Evolutionary conservation across 2,329 filamentous ascomycete genomes (phyloP).

Genomic region (Colletotrichum falcatum): DNA sequence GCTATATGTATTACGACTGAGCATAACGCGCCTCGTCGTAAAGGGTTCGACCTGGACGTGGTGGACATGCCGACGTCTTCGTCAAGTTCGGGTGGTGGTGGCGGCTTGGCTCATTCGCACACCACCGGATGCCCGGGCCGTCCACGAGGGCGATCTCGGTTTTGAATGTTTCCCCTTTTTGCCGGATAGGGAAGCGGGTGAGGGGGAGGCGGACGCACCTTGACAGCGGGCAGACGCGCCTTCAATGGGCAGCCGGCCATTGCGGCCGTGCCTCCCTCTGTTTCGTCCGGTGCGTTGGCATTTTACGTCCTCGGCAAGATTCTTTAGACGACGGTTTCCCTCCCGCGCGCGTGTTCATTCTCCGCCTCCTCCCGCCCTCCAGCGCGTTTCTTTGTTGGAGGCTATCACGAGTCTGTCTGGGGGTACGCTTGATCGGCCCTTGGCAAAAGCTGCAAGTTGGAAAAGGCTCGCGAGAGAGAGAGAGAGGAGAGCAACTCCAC

Average conservation of each 20-base stretch:
- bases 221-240: no score
- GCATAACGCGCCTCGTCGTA: background rate
- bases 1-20: background rate
- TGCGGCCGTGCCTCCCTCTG: background rate
- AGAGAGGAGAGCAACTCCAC: no score
- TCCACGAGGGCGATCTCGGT: background rate
- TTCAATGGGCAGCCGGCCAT: background rate
- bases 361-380: background rate
- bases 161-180: background rate
- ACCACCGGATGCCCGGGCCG: background rate
- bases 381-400: background rate
- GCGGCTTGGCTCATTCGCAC: background rate
- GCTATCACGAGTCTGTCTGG: background rate
- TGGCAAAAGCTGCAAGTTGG: conserved; percentile 33
- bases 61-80: background rate
- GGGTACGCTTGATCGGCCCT: conserved; percentile 10
- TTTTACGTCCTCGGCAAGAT: background rate
- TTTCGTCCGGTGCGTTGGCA: background rate
- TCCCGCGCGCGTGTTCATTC: background rate
- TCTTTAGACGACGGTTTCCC: background rate
- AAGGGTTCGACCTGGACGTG: background rate
- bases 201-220: no score
- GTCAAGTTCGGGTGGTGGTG: background rate
- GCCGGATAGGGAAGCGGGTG: background rate
- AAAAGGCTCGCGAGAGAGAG: background rate